Conservation (phyloP, 345 rosid species). For the Pelargonium nanum region DNA sequence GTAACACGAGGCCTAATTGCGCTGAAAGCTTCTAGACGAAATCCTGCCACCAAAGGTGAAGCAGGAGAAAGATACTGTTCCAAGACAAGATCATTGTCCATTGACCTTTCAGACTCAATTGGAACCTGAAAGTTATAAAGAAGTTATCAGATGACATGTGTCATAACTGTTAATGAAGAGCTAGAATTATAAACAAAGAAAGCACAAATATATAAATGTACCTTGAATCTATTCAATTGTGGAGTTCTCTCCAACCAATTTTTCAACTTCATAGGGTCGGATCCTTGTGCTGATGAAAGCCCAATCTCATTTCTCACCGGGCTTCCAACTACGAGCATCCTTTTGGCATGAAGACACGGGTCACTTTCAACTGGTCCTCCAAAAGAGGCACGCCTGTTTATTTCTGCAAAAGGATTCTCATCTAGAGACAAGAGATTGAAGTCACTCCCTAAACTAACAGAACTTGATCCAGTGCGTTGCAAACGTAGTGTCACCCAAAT, state of each 20-base stretch:
- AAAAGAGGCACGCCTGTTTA: conserved; percentile 64
- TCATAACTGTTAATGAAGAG: neutral
- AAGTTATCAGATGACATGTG: conserved; percentile 3
- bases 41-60: conserved; percentile 72
- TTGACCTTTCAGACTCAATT: conserved; percentile 58
- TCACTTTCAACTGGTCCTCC: conserved; percentile 61
- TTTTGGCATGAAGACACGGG: conserved; percentile 81
- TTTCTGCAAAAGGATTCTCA: conserved; percentile 80
- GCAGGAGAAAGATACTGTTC: conserved; percentile 73
- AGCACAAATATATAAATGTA: conserved; percentile 9
- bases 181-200: conserved; percentile 3
- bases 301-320: conserved; percentile 35
- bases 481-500: conserved; percentile 75
- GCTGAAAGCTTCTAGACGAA: conserved; percentile 72
- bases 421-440: conserved; percentile 66
- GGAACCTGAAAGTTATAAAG: conserved; percentile 44
- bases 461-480: conserved; percentile 73
- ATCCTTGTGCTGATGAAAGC: conserved; percentile 23
- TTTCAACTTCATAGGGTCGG: conserved; percentile 47
- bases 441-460: conserved; percentile 60
- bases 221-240: conserved; percentile 79
- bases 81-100: conserved; percentile 57
- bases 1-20: conserved; percentile 71
- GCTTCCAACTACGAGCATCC: conserved; percentile 63
- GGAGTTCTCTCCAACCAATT: conserved; percentile 76